These are phyloP conservation scores for Lasiodiplodia theobromae DNA, from an alignment of 2,329 filamentous ascomycete species.

Conservation along the genomic window DNA sequence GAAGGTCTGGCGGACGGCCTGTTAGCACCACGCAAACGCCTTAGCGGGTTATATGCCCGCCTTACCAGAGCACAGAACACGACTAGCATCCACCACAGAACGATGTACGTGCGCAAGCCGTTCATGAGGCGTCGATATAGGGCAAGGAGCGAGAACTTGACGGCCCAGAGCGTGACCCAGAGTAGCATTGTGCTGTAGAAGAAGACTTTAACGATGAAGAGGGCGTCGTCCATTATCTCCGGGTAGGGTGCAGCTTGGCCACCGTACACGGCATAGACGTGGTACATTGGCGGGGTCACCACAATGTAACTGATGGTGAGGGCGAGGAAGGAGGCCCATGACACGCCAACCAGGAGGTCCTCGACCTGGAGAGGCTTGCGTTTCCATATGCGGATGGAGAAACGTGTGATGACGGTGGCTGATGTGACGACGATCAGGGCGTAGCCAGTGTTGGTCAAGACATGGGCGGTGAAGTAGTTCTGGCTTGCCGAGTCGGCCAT, in stretches of 20 bases:
- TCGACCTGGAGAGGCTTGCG: slow-evolving; percentile 30
- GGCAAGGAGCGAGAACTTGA: slow-evolving; percentile 50
- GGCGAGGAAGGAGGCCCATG: slow-evolving; percentile 40
- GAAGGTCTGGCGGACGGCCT: slow-evolving; percentile 38
- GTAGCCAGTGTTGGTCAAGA: slow-evolving; percentile 33
- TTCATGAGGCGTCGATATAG: slow-evolving; percentile 49
- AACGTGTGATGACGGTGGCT: slow-evolving; percentile 32
- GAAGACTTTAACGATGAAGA: slow-evolving; percentile 46
- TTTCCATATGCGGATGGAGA: slow-evolving; percentile 20
- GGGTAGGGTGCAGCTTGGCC: slow-evolving; percentile 39
- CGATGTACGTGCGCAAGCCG: slow-evolving; percentile 43
- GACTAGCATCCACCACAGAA: slow-evolving; percentile 48
- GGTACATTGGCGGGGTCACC: slow-evolving; percentile 44
- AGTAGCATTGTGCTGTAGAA: slow-evolving; percentile 49
- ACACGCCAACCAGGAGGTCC: slow-evolving; percentile 39
- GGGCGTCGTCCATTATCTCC: slow-evolving; percentile 41
- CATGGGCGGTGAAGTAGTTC: slow-evolving; percentile 34
- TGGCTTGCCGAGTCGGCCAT: slow-evolving; percentile 32
- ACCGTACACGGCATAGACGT: slow-evolving; percentile 37
- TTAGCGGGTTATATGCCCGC: slow-evolving; percentile 6
- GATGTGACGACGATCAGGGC: slow-evolving; percentile 35
- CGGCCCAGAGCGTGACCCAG: slow-evolving; percentile 50
- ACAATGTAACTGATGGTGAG: slow-evolving; percentile 44
- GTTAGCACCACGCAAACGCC: not conserved
- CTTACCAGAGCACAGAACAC: slow-evolving; percentile 45